Conservation (phyloP, 2,329 filamentous ascomycete genomes). For the Xylariaceae sp. region DNA sequence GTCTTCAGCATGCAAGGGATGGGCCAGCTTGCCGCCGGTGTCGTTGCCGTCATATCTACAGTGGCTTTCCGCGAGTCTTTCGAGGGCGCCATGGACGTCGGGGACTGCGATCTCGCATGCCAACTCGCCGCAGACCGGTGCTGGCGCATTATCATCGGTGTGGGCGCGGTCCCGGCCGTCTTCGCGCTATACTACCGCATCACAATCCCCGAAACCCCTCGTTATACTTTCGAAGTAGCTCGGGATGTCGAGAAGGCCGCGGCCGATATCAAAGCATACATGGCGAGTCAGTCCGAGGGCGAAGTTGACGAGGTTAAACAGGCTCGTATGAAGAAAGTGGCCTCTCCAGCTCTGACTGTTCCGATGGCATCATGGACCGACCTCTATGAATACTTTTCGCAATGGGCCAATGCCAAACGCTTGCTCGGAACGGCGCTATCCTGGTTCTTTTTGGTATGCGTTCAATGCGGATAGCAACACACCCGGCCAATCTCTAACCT, state of each 20-base stretch:
- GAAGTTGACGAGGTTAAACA: conserved; percentile 45
- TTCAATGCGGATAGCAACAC: neutral
- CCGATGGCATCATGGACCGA: conserved; percentile 69
- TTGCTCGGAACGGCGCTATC: conserved; percentile 73
- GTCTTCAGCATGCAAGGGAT: conserved; percentile 85
- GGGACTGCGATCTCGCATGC: conserved; percentile 58
- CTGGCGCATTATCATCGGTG: conserved; percentile 77
- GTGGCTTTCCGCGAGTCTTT: conserved; percentile 57
- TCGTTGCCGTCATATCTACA: conserved; percentile 67
- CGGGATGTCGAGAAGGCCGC: conserved; percentile 72
- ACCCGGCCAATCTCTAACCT: conserved; percentile 11
- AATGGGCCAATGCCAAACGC: conserved; percentile 67
- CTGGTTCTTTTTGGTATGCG: conserved; percentile 68
- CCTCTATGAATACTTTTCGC: conserved; percentile 61
- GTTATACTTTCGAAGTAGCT: conserved; percentile 77
- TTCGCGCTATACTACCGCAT: conserved; percentile 82
- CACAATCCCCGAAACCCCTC: conserved; percentile 79
- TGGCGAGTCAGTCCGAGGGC: conserved; percentile 46
- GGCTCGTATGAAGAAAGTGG: conserved; percentile 50
- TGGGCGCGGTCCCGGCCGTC: conserved; percentile 72
- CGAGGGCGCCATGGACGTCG: conserved; percentile 36
- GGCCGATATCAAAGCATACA: conserved; percentile 63
- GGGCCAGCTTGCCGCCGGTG: conserved; percentile 69
- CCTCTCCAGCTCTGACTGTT: conserved; percentile 52
- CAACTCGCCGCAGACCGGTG: conserved; percentile 70